Base-by-base conservation (phyloP, 768 basidiomycete genomes). In the Pisolithus marmoratus region DNA sequence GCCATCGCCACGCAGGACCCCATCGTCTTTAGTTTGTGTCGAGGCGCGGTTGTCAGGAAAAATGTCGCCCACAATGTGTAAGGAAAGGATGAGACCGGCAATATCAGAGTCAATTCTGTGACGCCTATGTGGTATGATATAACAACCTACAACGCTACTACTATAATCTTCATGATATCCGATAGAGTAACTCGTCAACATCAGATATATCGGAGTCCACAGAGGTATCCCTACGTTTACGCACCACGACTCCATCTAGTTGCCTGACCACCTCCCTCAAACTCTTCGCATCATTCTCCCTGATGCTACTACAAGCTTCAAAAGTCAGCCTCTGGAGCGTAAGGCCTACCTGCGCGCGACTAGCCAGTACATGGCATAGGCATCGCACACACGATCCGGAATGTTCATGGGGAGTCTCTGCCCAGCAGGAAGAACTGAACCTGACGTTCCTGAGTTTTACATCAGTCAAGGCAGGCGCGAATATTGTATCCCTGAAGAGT, bases 231-330 rank as follows among this genome's bases (percentile, higher is more conserved):
- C 26, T 8, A 34, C 34, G 12, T 12, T 34, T 14, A 15, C 34
- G 2, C 34, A 34, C 7, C 19, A 52, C 48, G 36, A 66, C 60
- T 62, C 62, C 66, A 17, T 50, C 8, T 37, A 63, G 51, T 11
- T 58, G 44, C 38, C 29, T 19, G 26, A 58, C 59, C 8, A 34
- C 51, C 14, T 20, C 41, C 40, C 31, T 49, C 38, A 63, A 40
- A 1, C 3, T 31, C 23, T 36, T 46, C 9, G 56, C 48, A 8
- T 51, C 52, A 15, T 40, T 5, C 9, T 38, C 46, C 22, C 8
- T 37, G 15, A 63, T 27, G 19, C 54, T 51, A 45, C 46, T 40
- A n/a, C 63, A 63, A 4, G 48, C 46, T 29, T 2, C 29, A 34
- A 60, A 24, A 6, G 31, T 29, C 12, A 63, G 63, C 23, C 27